Evolutionary conservation across 441 rosid genomes (phyloP).

Genomic region (Gossypium gossypioides): DNA sequence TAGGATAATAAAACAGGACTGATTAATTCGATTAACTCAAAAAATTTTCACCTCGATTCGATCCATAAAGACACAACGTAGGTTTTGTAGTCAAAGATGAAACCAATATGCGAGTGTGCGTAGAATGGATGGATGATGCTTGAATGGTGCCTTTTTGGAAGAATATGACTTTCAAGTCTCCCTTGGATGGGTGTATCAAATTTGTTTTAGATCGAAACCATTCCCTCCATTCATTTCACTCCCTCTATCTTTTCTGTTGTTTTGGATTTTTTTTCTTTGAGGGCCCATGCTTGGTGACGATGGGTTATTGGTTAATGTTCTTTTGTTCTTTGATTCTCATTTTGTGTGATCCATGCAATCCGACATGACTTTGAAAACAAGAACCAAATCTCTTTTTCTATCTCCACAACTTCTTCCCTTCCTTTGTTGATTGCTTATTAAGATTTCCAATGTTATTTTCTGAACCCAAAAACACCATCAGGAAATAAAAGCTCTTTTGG

Average conservation of each 20-base stretch:
- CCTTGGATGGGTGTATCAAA: neutral
- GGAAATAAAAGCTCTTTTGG: neutral
- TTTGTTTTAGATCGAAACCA: neutral
- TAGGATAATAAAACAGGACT: no score
- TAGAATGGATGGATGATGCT: neutral
- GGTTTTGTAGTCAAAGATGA: neutral
- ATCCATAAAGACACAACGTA: neutral
- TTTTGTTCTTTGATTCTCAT: slow-evolving; percentile 1
- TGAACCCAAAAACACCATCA: neutral
- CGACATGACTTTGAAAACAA: neutral
- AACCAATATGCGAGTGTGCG: neutral
- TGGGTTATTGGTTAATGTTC: neutral
- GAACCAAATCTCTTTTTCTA: slow-evolving; percentile 1
- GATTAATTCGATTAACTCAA: no score
- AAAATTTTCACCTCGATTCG: no score
- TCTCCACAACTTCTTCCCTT: neutral
- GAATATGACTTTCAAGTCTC: neutral
- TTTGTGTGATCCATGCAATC: slow-evolving; percentile 6
- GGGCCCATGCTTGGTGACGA: neutral
- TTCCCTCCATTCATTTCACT: neutral
- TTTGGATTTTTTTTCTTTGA: neutral
- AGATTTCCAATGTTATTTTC: neutral
- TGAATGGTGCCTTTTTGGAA: neutral
- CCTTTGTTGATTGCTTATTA: neutral
- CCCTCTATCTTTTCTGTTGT: no score